Evolutionary conservation across 2,329 filamentous ascomycete species (phyloP), one percentile per base, ranked within the genome.

Genomic region (Fusarium burgessii): DNA sequence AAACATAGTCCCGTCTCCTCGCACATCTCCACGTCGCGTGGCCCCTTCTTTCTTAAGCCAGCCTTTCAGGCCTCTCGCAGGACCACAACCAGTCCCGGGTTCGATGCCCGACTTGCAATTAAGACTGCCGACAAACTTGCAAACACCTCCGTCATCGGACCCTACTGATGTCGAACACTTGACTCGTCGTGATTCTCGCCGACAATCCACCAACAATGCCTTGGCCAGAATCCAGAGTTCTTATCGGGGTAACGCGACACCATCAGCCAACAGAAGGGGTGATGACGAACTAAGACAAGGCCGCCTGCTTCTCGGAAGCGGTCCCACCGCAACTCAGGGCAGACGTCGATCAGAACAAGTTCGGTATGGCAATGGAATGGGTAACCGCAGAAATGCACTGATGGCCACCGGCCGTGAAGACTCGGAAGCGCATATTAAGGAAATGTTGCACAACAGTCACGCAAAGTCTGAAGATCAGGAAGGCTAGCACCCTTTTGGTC

Each of bases 101-200:
- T 17, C 40, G 23, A 46, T 56, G 20, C 18, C 46, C 36, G 52
- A 40, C 12, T 51, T 54, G 13, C 64, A 45, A 20, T 13, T 20
- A 14, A 50, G 43, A 17, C 49, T 42, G 23, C 52, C 57, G 23
- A 18, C 23, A 27, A 56, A 58, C 29, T 47, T 76, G 40, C 71
- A 65, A 52, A 78, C 77, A 17, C 76, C 77, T 38, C 77, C 77
- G 15, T 70, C 74, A 4, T 77, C 77, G 18, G 67, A 73, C 27
- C 68, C 66, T n/a, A 50, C 54, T 15, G 60, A 60, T 41, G 27
- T 36, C 18, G 66, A 65, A 27, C 54, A 66, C 27, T 38, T 32
- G 15, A 52, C 57, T 10, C 55, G 56, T 27, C 58, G 32, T 38
- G 56, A 62, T 45, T 55, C 47, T 43, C 64, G 47, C 23, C 56